Evolutionary conservation across 192 early-diverging fungal genomes (phyloP).

Genomic region (Diversispora epigaea): DNA sequence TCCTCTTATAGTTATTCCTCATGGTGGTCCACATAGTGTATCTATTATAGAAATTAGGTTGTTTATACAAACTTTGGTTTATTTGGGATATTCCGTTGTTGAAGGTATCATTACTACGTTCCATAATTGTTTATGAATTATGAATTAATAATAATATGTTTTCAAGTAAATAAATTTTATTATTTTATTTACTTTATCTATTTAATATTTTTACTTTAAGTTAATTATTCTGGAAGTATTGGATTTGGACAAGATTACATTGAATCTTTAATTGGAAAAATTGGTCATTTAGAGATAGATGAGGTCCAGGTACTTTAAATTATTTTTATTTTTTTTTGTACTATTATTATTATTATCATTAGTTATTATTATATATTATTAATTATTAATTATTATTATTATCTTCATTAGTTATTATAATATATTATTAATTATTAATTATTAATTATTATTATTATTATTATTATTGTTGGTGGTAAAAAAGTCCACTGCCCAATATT

Average conservation of each 20-base stretch:
- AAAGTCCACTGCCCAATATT: conserved; percentile 33
- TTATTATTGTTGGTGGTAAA: neutral
- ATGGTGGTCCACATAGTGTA: conserved; percentile 74
- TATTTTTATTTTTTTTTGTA: neutral
- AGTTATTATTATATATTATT: neutral
- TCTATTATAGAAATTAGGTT: conserved; percentile 55
- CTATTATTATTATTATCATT: neutral
- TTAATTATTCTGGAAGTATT: conserved; percentile 78
- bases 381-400: no score
- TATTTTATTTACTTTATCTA: neutral
- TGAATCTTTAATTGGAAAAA: conserved; percentile 59
- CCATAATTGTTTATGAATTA: neutral
- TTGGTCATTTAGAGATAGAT: conserved; percentile 66
- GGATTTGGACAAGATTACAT: conserved; percentile 76
- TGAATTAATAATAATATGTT: neutral
- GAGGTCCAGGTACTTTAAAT: conserved; percentile 55
- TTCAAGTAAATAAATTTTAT: neutral
- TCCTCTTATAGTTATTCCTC: conserved; percentile 71
- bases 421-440: neutral
- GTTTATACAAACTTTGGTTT: conserved; percentile 46
- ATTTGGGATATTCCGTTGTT: conserved; percentile 64
- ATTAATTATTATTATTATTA: neutral
- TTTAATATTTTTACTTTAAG: conserved; percentile 35
- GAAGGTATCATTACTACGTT: conserved; percentile 32
- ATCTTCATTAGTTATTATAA: neutral